A percentile compares a stretch with the other conserved stretches of the same genome.
Evolutionary conservation across 371 early-diverging fungal genomes (phyloP).

Genomic region (Mortierella sp.): DNA sequence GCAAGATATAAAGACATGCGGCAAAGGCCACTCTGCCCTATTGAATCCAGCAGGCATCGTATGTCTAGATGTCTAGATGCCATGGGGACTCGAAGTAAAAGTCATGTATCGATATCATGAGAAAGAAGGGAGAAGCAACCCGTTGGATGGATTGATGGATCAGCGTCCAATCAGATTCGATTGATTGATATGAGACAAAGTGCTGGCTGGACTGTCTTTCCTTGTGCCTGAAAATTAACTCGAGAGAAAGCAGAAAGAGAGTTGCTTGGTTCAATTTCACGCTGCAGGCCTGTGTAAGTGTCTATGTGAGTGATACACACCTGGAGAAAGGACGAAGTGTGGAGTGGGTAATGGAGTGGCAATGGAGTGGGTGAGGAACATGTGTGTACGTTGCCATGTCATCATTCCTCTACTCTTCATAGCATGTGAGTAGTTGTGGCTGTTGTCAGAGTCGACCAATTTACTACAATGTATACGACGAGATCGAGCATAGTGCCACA

Average conservation of each 20-base stretch:
- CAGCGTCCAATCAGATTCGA: slow-evolving; percentile 2
- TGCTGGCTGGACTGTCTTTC: background rate
- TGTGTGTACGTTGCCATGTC: no score
- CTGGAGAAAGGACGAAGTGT: no score
- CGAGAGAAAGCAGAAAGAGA: background rate
- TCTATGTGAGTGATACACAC: no score
- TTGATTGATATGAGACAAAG: background rate
- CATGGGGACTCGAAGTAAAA: background rate
- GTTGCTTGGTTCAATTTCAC: background rate
- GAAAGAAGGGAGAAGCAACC: background rate
- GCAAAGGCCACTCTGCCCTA: background rate
- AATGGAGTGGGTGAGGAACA: no score
- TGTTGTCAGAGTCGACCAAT: no score
- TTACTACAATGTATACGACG: no score
- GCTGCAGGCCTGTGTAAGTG: no score
- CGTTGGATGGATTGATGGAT: background rate
- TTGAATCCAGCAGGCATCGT: background rate
- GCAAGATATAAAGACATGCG: background rate
- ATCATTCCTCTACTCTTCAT: no score
- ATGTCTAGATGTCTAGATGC: background rate
- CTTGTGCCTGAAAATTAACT: background rate
- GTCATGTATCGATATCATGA: background rate
- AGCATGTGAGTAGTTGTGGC: no score
- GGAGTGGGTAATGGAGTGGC: no score
- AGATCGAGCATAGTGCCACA: no score